Evolutionary conservation across 2,329 filamentous ascomycete genomes (phyloP), one percentile per base, ranked within the genome.

Genomic region (Xylariaceae sp.): DNA sequence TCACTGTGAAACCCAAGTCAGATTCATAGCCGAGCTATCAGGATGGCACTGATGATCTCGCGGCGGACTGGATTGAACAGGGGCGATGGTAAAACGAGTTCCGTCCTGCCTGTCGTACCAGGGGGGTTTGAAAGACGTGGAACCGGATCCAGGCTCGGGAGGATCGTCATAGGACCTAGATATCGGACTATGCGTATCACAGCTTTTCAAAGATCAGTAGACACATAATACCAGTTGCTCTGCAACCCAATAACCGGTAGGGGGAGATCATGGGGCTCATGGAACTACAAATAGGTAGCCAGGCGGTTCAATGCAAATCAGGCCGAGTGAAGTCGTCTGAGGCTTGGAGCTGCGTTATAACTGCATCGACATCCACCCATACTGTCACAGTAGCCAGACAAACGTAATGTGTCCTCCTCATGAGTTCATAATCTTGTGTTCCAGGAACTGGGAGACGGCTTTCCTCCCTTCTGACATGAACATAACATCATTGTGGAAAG

Each of bases 401-500:
- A 17, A 3, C 7, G 2, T 37, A 37, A 53, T n/a, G 47, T 10
- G 15, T 9, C 10, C 30, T 10, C 10, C 15, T 57, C 35, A 10
- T 48, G 52, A 41, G 6, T 37, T 48, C 50, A 56, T 59, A 3
- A 68, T 63, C 51, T 60, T 68, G n/a, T 59, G 59, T 8, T 57
- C 57, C 52, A 83, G 74, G 55, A 77, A 79, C 34, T 76, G 72
- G 11, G 78, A 76, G 57, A 82, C 75, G 17, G 76, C 72, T 49
- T 65, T 71, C 61, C 76, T 76, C 13, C 80, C 81, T 54, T 76
- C 77, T 30, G 69, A 70, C 59, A 75, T 73, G 50, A 78, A 75
- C 69, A 82, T 79, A 53, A 78, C 77, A 66, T 85, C 81, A 60
- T 82, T 85, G 69, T 86, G 83, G 65, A 82, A 80, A 44, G 83